Percentiles rank a stretch among this genome's conserved stretches.
Conservation (phyloP, 352 stramenopile genomes). For the Chrysophaeum taylorii region DNA sequence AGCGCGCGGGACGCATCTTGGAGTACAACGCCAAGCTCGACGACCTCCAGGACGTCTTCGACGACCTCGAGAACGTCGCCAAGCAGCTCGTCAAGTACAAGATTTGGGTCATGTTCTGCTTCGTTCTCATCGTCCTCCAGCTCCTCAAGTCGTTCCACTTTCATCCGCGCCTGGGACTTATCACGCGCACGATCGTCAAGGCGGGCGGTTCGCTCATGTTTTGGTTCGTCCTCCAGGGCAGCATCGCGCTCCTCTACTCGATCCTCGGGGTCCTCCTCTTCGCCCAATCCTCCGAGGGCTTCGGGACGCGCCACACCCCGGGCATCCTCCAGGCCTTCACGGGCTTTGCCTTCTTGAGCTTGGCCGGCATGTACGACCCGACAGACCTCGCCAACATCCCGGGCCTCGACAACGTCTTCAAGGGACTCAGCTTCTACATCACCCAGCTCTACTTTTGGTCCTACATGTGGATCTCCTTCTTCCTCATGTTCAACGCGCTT, state of each 20-base stretch:
- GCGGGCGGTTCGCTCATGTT: constrained; percentile 7
- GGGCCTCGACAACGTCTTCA: neutral
- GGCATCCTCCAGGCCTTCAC: neutral
- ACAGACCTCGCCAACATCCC: neutral
- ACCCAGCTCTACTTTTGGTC: constrained; percentile 14
- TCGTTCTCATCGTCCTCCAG: neutral
- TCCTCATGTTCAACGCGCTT: constrained; percentile 19
- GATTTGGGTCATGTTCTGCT: neutral
- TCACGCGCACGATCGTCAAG: constrained; percentile 16
- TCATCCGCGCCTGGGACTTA: constrained; percentile 15
- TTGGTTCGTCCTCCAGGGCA: constrained; percentile 14
- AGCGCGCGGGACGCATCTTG: neutral
- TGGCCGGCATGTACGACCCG: neutral
- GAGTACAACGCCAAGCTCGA: neutral
- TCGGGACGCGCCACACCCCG: neutral
- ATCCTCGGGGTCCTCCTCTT: constrained; percentile 17
- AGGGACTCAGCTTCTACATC: neutral
- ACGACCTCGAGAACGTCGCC: neutral
- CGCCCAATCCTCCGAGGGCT: constrained; percentile 8
- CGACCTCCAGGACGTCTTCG: neutral
- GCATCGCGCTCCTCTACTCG: constrained; percentile 12
- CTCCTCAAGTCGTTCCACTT: constrained; percentile 12
- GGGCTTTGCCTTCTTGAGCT: neutral
- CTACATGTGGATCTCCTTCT: constrained; percentile 16
- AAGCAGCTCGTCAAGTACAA: neutral